A percentile compares a stretch with the other conserved stretches of the same genome.
These are phyloP conservation scores for Hymenoscyphus infarciens DNA, from an alignment of 2,329 filamentous ascomycete species.

Conservation along the genomic window DNA sequence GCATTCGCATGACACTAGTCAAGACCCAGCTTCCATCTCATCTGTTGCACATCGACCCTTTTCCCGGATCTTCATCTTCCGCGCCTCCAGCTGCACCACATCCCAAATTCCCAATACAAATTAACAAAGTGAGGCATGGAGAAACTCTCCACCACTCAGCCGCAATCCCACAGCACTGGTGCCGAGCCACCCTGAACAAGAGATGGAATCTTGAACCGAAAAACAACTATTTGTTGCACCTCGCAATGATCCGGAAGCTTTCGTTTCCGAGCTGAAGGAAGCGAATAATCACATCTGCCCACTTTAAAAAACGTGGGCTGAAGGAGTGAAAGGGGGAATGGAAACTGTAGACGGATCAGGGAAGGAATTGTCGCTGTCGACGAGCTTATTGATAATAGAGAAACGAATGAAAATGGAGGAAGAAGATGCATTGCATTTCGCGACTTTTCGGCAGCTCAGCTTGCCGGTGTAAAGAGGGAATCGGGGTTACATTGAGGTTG, in stretches of 20 bases:
- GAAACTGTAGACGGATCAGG: neutral
- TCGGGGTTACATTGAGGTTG: neutral
- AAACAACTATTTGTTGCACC: neutral
- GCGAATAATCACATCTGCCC: neutral
- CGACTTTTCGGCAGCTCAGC: neutral
- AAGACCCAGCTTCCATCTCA: neutral
- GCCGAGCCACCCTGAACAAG: neutral
- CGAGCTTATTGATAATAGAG: neutral
- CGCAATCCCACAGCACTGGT: neutral
- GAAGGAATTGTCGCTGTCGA: neutral
- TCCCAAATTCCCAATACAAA: neutral
- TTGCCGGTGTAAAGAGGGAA: neutral
- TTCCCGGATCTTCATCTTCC: neutral
- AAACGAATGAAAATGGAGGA: neutral
- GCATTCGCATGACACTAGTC: neutral
- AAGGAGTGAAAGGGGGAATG: neutral
- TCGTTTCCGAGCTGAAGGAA: neutral
- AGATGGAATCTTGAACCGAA: neutral
- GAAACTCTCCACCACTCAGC: neutral
- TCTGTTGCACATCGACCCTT: neutral
- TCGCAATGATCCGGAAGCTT: neutral
- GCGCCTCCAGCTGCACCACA: neutral
- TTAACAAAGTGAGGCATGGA: neutral
- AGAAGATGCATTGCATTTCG: neutral
- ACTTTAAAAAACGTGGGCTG: neutral